Evolutionary conservation across 352 stramenopile genomes (phyloP).

Genomic region (Pythium rishiriense): DNA sequence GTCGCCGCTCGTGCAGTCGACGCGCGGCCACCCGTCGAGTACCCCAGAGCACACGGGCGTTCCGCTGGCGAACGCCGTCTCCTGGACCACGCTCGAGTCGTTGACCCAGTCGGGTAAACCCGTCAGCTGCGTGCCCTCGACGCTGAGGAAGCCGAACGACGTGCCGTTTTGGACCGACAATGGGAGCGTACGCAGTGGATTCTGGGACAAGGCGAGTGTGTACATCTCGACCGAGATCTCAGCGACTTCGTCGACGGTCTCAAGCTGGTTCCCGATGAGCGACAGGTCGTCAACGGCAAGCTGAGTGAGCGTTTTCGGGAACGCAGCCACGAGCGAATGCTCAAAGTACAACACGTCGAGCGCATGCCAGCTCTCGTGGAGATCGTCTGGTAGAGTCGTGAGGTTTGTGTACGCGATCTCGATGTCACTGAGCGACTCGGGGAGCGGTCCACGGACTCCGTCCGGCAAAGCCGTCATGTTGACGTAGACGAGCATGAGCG

Average conservation of each 20-base stretch:
- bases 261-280: conserved; percentile 20
- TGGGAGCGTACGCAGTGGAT: conserved; percentile 15
- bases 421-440: conserved; percentile 12
- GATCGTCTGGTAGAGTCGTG: conserved; percentile 20
- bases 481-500: conserved; percentile 10
- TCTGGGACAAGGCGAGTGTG: conserved; percentile 17
- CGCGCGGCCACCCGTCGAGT: neutral
- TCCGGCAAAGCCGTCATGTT: conserved; percentile 26
- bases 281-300: conserved; percentile 23
- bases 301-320: conserved; percentile 13
- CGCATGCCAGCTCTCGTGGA: conserved; percentile 26
- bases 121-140: conserved; percentile 11
- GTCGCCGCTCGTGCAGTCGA: neutral
- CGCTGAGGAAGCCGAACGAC: conserved; percentile 2
- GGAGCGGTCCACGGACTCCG: conserved; percentile 9
- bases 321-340: conserved; percentile 11
- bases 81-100: neutral
- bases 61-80: neutral
- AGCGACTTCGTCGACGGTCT: neutral
- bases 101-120: conserved; percentile 8
- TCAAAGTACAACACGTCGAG: conserved; percentile 34
- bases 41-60: neutral
- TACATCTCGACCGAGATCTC: conserved; percentile 4
- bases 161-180: neutral
- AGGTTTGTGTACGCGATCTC: conserved; percentile 37